These are phyloP conservation scores for Murraya paniculata DNA, from an alignment of 345 rosid genomes.

Conservation along the genomic window DNA sequence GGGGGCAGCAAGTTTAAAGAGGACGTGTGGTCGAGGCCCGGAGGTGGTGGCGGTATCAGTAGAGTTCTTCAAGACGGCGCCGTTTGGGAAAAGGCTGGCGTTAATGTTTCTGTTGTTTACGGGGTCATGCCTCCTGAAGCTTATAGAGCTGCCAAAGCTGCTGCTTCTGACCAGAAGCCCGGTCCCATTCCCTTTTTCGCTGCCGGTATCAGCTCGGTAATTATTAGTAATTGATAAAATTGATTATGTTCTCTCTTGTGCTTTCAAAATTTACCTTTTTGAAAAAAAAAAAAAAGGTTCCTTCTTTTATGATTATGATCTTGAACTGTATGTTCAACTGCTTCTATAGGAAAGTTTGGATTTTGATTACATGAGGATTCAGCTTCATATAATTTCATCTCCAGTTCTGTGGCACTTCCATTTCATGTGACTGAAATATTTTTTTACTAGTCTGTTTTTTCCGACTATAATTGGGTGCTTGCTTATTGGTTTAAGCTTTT, in stretches of 20 bases:
- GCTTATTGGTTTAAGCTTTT: neutral
- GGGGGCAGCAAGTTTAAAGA: constrained; percentile 74
- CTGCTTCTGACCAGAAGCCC: constrained; percentile 61
- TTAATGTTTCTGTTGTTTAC: constrained; percentile 91
- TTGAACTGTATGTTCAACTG: neutral
- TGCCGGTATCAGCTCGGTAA: constrained; percentile 95
- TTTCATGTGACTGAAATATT: neutral
- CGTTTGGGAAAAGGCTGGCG: constrained; percentile 96
- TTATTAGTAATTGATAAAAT: neutral
- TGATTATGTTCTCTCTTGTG: neutral
- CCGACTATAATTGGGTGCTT: neutral
- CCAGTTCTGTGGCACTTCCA: neutral
- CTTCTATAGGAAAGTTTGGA: neutral
- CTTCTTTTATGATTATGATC: neutral
- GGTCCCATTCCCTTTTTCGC: constrained; percentile 93
- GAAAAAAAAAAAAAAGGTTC: neutral
- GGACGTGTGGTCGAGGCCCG: constrained; percentile 97
- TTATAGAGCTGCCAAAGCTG: constrained; percentile 84
- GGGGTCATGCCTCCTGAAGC: constrained; percentile 99
- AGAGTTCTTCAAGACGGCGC: constrained; percentile 89
- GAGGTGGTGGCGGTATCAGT: constrained; percentile 99
- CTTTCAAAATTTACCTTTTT: neutral
- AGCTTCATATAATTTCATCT: neutral
- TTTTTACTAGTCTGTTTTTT: neutral
- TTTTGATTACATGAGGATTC: neutral